Evolutionary conservation across 768 basidiomycete genomes (phyloP).

Genomic region (Goffeauzyma gilvescens): DNA sequence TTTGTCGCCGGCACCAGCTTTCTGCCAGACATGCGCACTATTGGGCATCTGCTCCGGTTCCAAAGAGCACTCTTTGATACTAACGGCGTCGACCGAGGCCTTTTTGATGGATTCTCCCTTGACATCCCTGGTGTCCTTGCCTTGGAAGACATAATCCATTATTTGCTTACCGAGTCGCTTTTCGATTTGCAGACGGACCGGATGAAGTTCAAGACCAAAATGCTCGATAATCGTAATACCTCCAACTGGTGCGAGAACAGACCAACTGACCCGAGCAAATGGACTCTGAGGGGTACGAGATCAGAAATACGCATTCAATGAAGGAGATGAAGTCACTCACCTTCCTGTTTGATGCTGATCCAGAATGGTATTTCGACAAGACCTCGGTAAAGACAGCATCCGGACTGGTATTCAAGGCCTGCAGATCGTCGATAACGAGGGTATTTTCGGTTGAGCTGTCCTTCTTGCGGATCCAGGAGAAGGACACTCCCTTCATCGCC

Average conservation of each 20-base stretch:
- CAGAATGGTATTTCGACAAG: constrained; percentile 54
- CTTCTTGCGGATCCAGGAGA: constrained; percentile 64
- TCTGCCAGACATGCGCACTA: too few relatives aligned
- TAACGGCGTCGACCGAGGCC: too few relatives aligned
- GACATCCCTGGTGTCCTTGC: too few relatives aligned
- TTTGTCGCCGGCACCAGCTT: too few relatives aligned
- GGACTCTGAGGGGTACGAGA: constrained; percentile 31
- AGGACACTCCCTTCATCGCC: constrained; percentile 57
- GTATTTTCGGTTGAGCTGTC: constrained; percentile 72
- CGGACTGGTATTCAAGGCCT: constrained; percentile 67
- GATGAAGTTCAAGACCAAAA: constrained; percentile 65
- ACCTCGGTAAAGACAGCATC: constrained; percentile 76
- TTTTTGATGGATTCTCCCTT: too few relatives aligned
- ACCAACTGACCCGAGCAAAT: constrained; percentile 63
- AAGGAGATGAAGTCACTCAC: too few relatives aligned
- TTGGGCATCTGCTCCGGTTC: too few relatives aligned
- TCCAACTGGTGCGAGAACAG: constrained; percentile 68
- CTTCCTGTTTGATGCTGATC: too few relatives aligned
- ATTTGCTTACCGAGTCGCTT: constrained; percentile 59
- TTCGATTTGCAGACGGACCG: constrained; percentile 70
- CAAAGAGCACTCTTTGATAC: too few relatives aligned
- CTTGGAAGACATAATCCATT: constrained; percentile 68
- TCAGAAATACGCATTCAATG: too few relatives aligned
- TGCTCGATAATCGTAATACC: constrained; percentile 76
- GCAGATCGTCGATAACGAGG: constrained; percentile 53